Percentiles rank a stretch among this genome's conserved stretches.
phyloP scores from a whole-genome alignment of 1,284 basidiomycete genomes.

The Sanguinoderma infundibulare region DNA sequence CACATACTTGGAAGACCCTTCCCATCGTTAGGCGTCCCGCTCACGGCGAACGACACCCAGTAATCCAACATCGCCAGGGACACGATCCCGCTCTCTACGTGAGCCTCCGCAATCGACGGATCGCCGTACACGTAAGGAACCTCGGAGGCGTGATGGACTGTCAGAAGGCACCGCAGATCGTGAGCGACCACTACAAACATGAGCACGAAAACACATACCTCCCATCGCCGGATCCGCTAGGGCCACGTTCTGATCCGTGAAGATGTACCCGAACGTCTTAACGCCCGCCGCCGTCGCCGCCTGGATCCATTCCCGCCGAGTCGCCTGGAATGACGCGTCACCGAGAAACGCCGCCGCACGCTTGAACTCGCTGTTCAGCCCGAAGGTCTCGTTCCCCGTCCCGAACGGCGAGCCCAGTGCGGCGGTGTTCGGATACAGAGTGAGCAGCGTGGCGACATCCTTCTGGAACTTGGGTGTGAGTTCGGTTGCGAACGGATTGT shows the following conservation, averaged over 20 bases:
- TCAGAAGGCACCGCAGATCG: not conserved
- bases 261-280: slow-evolving; percentile 51
- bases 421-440: slow-evolving; percentile 54
- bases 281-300: slow-evolving; percentile 43
- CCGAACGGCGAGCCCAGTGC: slow-evolving; percentile 53
- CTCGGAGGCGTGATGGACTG: slow-evolving; percentile 47
- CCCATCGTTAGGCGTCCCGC: slow-evolving; percentile 53
- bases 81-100: slow-evolving; percentile 34
- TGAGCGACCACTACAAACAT: accelerated
- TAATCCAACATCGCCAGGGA: slow-evolving; percentile 51
- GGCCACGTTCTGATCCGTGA: slow-evolving; percentile 45
- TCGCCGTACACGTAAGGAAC: slow-evolving; percentile 45
- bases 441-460: slow-evolving; percentile 38
- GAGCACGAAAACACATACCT: not conserved
- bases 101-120: slow-evolving; percentile 22
- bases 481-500: slow-evolving; percentile 32
- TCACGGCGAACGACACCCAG: slow-evolving; percentile 56
- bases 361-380: slow-evolving; percentile 47
- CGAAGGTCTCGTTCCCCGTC: slow-evolving; percentile 56
- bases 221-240: slow-evolving; percentile 32
- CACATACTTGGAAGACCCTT: slow-evolving; percentile 42
- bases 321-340: slow-evolving; percentile 47
- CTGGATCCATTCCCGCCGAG: slow-evolving; percentile 46
- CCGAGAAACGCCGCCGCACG: slow-evolving; percentile 47
- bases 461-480: slow-evolving; percentile 33